phyloP scores from a whole-genome alignment of 139 green algal species.

The Chloropicon primus region DNA sequence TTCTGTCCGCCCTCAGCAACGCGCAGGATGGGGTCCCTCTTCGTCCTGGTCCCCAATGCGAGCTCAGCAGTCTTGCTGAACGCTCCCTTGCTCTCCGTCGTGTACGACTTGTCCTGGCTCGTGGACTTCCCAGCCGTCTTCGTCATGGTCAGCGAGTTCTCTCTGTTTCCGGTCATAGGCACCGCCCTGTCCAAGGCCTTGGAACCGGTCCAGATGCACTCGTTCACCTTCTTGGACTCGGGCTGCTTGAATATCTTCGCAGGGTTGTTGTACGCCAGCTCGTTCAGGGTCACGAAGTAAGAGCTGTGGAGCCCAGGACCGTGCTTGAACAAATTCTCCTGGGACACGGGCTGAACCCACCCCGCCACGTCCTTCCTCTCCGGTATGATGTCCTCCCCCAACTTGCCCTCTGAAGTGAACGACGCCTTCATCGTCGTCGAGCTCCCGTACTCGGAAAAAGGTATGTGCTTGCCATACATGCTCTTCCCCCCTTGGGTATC shows the following conservation, averaged over 20 bases:
- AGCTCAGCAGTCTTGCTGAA: not conserved
- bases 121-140: not conserved
- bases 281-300: not conserved
- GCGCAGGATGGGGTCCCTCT: not conserved
- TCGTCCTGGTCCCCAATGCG: not conserved
- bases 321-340: not conserved
- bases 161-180: not conserved
- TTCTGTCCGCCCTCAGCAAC: not conserved
- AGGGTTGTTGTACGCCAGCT: not conserved
- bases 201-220: not conserved
- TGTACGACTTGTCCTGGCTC: not conserved
- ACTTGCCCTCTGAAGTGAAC: not conserved
- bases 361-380: not conserved
- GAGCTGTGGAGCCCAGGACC: not conserved
- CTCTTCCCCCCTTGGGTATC: not conserved
- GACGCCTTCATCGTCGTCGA: not conserved
- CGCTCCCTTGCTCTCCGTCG: not conserved
- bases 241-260: not conserved
- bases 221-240: not conserved
- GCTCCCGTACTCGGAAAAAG: not conserved
- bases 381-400: not conserved
- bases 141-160: not conserved
- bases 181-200: not conserved
- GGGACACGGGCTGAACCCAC: not conserved
- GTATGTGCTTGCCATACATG: not conserved